Evolutionary conservation across 225 moss, liverwort and hornwort genomes (phyloP).

Genomic region (Bryoerythrophyllum caledonicum): DNA sequence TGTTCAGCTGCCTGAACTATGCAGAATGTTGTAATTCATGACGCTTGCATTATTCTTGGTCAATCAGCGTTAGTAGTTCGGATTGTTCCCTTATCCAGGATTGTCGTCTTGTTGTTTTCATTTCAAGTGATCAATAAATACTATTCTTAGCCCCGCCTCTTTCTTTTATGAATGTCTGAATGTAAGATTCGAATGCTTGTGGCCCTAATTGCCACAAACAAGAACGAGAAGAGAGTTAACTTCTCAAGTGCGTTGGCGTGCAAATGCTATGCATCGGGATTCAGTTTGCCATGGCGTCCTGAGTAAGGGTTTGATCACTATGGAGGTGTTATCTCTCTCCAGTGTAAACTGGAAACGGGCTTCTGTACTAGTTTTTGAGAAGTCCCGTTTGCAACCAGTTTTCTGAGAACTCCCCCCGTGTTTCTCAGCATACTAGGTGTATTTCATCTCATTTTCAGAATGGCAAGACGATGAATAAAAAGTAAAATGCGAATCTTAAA

Average conservation of each 20-base stretch:
- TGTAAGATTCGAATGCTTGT: not conserved
- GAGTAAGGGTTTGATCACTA: not conserved
- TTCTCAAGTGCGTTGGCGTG: not conserved
- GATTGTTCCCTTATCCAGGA: not conserved
- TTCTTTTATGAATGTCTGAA: not conserved
- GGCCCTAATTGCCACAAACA: not conserved
- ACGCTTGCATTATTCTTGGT: not conserved
- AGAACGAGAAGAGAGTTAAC: not conserved
- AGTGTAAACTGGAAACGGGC: not conserved
- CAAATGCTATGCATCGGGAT: not conserved
- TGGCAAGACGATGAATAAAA: not conserved
- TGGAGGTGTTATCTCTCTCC: not conserved
- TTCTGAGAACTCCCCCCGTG: too few relatives aligned
- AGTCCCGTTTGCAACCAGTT: not conserved
- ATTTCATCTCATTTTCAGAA: not conserved
- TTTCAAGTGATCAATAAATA: too few relatives aligned
- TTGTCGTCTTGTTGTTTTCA: not conserved
- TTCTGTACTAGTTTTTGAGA: not conserved
- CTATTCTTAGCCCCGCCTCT: too few relatives aligned
- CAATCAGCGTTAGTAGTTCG: not conserved
- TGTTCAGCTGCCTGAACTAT: conserved; percentile 4
- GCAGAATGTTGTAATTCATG: not conserved
- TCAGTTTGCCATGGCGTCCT: too few relatives aligned
- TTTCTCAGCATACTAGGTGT: not conserved
- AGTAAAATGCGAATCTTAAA: not conserved